phyloP scores from a whole-genome alignment of 2,329 filamentous ascomycete species.

The Arthrobotrys sinensis region DNA sequence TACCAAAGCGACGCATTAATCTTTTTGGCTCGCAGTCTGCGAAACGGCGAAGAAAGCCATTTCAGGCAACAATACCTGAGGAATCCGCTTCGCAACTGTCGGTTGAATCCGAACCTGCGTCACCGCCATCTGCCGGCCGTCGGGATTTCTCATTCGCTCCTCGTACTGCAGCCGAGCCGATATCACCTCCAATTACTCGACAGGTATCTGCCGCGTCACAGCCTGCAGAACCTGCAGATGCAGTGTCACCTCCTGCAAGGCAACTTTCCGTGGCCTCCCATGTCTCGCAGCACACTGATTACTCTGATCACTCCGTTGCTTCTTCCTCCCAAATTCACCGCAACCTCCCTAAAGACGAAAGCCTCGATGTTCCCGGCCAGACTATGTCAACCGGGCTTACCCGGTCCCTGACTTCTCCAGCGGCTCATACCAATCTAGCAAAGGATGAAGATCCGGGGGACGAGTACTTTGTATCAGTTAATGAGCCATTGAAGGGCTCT shows the following conservation, averaged over 20 bases:
- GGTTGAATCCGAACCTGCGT: conserved; percentile 45
- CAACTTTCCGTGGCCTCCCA: conserved; percentile 52
- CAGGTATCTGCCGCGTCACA: conserved; percentile 49
- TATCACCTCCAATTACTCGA: conserved; percentile 56
- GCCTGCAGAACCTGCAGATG: conserved; percentile 26
- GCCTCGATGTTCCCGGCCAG: conserved; percentile 68
- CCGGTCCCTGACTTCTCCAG: conserved; percentile 67
- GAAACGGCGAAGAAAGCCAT: conserved; percentile 62
- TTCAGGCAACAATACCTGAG: conserved; percentile 56
- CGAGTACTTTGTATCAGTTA: conserved; percentile 59
- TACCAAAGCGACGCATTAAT: conserved; percentile 63
- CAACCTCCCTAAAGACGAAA: conserved; percentile 70
- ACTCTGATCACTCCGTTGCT: conserved; percentile 42
- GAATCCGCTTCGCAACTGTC: conserved; percentile 57
- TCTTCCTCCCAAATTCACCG: conserved; percentile 55
- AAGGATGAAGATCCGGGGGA: conserved; percentile 54
- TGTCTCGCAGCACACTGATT: conserved; percentile 53
- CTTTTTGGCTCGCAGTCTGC: conserved; percentile 62
- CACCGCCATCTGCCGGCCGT: conserved; percentile 40
- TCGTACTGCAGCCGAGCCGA: conserved; percentile 53
- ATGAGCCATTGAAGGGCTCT: conserved; percentile 44
- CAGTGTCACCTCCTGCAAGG: conserved; percentile 54
- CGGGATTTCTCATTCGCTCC: conserved; percentile 58
- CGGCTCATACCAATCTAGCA: conserved; percentile 53
- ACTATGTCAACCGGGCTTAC: conserved; percentile 74